phyloP scores from a whole-genome alignment of 345 rosid genomes.

The Erysimum cheiranthoides region DNA sequence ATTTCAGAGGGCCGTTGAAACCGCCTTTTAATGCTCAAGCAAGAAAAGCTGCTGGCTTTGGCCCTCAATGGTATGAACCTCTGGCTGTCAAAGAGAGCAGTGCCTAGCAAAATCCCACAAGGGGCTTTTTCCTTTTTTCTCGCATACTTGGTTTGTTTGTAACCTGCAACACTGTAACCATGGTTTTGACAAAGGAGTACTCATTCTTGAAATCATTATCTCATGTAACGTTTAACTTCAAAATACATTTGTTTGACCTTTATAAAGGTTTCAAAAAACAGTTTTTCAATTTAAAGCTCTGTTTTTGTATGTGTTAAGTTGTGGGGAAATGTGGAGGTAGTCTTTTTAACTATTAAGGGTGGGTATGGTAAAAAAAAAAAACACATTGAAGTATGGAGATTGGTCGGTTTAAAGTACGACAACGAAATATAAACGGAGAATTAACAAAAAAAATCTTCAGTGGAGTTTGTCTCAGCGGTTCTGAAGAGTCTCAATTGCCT shows the following conservation, averaged over 20 bases:
- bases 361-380: constrained; percentile 19
- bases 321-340: constrained; percentile 14
- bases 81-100: constrained; percentile 64
- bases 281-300: constrained; percentile 16
- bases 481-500: constrained; percentile 93
- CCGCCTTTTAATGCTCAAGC: constrained; percentile 90
- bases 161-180: constrained; percentile 17
- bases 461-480: constrained; percentile 56
- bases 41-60: constrained; percentile 94
- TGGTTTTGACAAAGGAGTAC: constrained; percentile 15
- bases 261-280: constrained; percentile 13
- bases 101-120: constrained; percentile 19
- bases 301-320: constrained; percentile 7
- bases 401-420: constrained; percentile 29
- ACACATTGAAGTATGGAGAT: constrained; percentile 32
- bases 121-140: neutral
- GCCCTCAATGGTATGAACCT: constrained; percentile 84
- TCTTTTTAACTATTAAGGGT: neutral
- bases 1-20: constrained; percentile 94
- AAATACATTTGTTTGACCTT: constrained; percentile 20
- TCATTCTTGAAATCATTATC: constrained; percentile 19
- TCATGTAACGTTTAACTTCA: constrained; percentile 27
- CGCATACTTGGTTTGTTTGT: constrained; percentile 23
- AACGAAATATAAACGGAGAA: constrained; percentile 6
- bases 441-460: constrained; percentile 19